Evolutionary conservation across 768 basidiomycete genomes (phyloP), one percentile per base, ranked within the genome.

Genomic region (Exsudoporus frostii): DNA sequence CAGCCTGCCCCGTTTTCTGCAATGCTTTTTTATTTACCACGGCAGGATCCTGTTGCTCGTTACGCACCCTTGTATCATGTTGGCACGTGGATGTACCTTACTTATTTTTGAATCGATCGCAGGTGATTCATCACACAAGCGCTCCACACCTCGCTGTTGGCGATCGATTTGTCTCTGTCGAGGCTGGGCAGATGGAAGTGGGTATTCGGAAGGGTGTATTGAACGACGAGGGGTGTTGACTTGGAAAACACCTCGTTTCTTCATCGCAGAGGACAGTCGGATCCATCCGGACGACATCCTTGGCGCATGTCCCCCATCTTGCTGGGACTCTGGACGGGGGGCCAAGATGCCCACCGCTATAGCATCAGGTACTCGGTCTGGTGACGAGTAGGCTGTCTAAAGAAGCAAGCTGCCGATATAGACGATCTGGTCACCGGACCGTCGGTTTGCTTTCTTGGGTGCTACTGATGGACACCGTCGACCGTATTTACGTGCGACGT

Each of bases 91-190:
- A 41, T 58, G 48, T 57, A 43, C 19, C 8, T 20, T 32, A 15
- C 36, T 46, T 50, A 30, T 54, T 44, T 52, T 40, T 45, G 46
- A 38, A 59, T 54, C 15, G 22, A 49, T 40, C 17, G 10, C 45
- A 42, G 46, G 46, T 25, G 22, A 39, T 55, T n/a, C 39, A 20
- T 19, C 19, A 7, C 17, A 40, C 11, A 20, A 19, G 20, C 8
- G 9, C 22, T 24, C n/a, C 14, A 5, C 25, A 13, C 14, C 19
- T 19, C 47, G 7, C 14, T 6, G 25, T 30, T 1, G 27, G 6
- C 5, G 47, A 22, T 19, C 29, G 14, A 10, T 36, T 25, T 27
- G 1, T 19, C 30, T 50, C 19, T 29, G 24, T 15, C 20, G 5
- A 20, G 13, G 19, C 14, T n/a, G n/a, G n/a, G n/a, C 17, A 7